Base-by-base conservation (phyloP, 257 asterid species). In the Solanum bulbocastanum region DNA sequence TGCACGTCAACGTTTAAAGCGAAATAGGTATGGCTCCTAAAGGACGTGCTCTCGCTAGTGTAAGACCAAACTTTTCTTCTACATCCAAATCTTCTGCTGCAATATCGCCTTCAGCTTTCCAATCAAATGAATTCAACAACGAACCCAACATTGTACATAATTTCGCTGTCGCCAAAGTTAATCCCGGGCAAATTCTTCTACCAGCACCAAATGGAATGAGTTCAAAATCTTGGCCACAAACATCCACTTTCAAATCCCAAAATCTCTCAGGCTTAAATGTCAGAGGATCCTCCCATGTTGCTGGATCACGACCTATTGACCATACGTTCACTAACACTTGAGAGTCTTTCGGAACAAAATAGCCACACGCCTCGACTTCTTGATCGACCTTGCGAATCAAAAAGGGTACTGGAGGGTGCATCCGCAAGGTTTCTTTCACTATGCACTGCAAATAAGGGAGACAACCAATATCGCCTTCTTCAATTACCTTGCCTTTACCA, bases 401-500 rank as follows among this genome's bases (percentile, higher is more conserved):
- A 93, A 94, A 91, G 23, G 98, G 98, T 36, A 89, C 96, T 1
- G 98, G 94, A 1, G 98, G 96, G 87, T 95, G 98, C 68, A 96
- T 74, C 18, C 98, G 60, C 13, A 95, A 81, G 8, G 98, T 92
- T 89, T 94, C 98, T 87, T 93, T 93, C 72, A 94, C 87, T 72
- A 95, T 76, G 88, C 93, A 92, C 42, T 89, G 90, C 44, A 96
- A 90, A 58, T 94, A 96, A 11, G 96, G 98, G 20, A 96, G 92
- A 15, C 87, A 89, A 2, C 90, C 62, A 69, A 93, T 75, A 23
- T 94, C 96, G 0, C 88, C 88, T 86, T 95, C 98, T 20, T 91
- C 88, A 1, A 95, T 76, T 18, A 60, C 27, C 73, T 91, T 94
- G 2, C 98, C 95, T 84, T 88, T 90, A 10, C 94, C 94, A 35